Percentiles rank a stretch among this genome's conserved stretches.
Conservation (phyloP, 2,329 filamentous ascomycete species). For the Emergomyces pasteurianus region DNA sequence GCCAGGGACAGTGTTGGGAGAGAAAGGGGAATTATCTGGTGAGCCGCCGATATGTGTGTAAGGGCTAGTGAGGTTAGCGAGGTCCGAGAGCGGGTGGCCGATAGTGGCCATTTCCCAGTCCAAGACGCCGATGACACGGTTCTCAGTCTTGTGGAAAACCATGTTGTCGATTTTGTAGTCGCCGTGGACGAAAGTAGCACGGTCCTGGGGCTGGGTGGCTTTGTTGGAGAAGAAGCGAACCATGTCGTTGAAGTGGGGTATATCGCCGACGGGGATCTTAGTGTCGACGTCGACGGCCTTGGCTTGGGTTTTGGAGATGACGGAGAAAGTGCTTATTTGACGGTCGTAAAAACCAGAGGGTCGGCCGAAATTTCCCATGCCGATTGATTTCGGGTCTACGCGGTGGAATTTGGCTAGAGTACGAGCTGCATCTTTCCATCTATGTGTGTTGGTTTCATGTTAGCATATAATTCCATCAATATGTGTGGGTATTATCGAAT, state of each 20-base stretch:
- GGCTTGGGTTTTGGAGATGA: conserved; percentile 68
- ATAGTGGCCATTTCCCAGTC: conserved; percentile 99
- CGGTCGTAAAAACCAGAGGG: conserved; percentile 68
- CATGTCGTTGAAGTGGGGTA: conserved; percentile 74
- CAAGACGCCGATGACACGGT: conserved; percentile 79
- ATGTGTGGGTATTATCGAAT: background rate
- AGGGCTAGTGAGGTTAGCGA: conserved; percentile 59
- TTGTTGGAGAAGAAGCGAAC: conserved; percentile 64
- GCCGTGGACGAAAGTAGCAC: conserved; percentile 73
- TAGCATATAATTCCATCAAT: background rate
- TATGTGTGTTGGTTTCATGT: conserved; percentile 17
- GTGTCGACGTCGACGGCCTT: conserved; percentile 65
- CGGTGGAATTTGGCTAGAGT: conserved; percentile 79
- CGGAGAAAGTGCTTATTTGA: conserved; percentile 71
- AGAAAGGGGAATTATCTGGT: conserved; percentile 40
- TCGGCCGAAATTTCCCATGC: conserved; percentile 62
- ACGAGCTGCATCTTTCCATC: conserved; percentile 71
- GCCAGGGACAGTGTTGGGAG: conserved; percentile 52
- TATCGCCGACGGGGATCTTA: conserved; percentile 60
- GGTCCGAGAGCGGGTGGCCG: conserved; percentile 86
- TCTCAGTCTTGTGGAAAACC: conserved; percentile 79
- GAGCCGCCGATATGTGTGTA: conserved; percentile 26
- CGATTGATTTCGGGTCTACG: conserved; percentile 54
- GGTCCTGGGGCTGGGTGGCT: conserved; percentile 60
- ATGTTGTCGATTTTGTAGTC: conserved; percentile 95